A percentile compares a stretch with the other conserved stretches of the same genome.
Conservation (phyloP, 1,284 basidiomycete genomes). For the Vanrija humicola region DNA sequence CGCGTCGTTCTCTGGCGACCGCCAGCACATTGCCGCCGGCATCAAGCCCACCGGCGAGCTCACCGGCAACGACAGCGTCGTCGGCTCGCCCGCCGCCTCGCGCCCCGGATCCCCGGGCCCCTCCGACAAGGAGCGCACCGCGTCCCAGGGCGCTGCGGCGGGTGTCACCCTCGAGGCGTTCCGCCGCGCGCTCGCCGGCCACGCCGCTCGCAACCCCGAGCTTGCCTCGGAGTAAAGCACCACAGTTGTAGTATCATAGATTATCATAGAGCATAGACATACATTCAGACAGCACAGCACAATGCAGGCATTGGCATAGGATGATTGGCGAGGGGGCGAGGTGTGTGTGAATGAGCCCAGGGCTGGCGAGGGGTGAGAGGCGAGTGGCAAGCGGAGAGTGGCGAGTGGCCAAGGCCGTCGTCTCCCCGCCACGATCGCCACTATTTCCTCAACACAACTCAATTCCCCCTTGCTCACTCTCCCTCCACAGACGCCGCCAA, state of each 20-base stretch:
- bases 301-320: constrained; percentile 8
- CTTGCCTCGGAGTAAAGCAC: constrained; percentile 13
- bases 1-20: constrained; percentile 40
- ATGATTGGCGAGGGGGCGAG: no score
- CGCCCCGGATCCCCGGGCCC: constrained; percentile 38
- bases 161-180: constrained; percentile 44
- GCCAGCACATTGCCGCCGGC: constrained; percentile 13
- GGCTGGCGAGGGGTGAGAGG: no score
- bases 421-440: no score
- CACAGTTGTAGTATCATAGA: background rate
- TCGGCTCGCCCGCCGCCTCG: constrained; percentile 38
- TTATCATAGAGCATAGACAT: constrained; percentile 5
- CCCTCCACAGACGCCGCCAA: no score
- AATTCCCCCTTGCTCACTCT: no score
- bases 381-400: no score
- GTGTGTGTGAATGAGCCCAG: no score
- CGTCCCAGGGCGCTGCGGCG: constrained; percentile 22
- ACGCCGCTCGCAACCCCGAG: constrained; percentile 23
- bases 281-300: background rate
- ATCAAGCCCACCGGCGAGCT: constrained; percentile 32
- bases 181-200: constrained; percentile 45
- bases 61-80: constrained; percentile 48
- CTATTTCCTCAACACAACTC: no score
- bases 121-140: constrained; percentile 22
- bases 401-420: no score